Evolutionary conservation across 179 eudicot genomes (phyloP).

Genomic region (Beta macrorhiza): DNA sequence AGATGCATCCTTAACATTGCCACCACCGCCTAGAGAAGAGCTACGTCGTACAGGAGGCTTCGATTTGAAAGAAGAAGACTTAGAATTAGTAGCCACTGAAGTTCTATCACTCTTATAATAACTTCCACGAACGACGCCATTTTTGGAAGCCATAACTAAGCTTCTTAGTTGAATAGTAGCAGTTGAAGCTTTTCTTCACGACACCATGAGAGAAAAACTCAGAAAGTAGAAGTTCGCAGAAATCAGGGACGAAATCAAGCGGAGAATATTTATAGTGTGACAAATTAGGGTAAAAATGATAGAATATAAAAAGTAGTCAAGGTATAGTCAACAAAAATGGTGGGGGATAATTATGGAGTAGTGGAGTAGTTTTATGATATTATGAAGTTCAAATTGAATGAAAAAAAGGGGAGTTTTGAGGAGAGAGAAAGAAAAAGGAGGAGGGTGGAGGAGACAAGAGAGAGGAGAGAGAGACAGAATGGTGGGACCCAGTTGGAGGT

Average conservation of each 20-base stretch:
- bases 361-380: not conserved
- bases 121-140: slow-evolving; percentile 35
- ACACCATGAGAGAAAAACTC: no score
- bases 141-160: slow-evolving; percentile 32
- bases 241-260: no score
- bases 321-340: not conserved
- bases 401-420: not conserved
- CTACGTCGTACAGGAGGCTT: slow-evolving; percentile 66
- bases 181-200: not conserved
- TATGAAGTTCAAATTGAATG: slow-evolving; percentile 31
- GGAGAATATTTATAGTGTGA: no score
- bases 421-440: not conserved
- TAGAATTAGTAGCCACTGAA: slow-evolving; percentile 35
- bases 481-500: not conserved
- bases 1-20: slow-evolving; percentile 17
- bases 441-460: not conserved
- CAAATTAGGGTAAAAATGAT: not conserved
- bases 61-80: slow-evolving; percentile 59
- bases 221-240: no score
- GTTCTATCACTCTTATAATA: slow-evolving; percentile 31
- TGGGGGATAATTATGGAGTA: not conserved
- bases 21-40: slow-evolving; percentile 35
- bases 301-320: not conserved
- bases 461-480: slow-evolving; percentile 8
- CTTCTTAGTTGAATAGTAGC: not conserved